phyloP scores from a whole-genome alignment of 257 asterid species.

The Fraxinus cuspidata region DNA sequence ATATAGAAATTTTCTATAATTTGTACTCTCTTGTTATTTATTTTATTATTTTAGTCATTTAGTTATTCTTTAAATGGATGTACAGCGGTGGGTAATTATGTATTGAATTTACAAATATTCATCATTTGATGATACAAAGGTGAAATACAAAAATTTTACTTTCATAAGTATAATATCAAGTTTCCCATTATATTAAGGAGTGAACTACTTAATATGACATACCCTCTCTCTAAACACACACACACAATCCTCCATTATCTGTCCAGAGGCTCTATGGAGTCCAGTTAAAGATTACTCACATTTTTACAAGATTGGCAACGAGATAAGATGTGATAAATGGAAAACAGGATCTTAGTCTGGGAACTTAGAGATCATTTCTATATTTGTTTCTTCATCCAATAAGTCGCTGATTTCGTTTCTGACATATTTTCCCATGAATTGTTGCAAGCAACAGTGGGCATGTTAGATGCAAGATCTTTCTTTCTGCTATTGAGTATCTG shows the following conservation, averaged over 20 bases:
- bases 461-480: constrained; percentile 85
- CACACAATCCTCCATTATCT: too few species aligned
- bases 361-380: constrained; percentile 9
- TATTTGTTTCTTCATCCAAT: not conserved
- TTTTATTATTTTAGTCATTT: not conserved
- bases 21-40: not conserved
- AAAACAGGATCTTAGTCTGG: constrained; percentile 2
- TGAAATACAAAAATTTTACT: not conserved
- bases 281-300: not conserved
- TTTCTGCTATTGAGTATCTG: constrained; percentile 82
- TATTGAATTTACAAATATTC: not conserved
- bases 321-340: constrained; percentile 15
- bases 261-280: not conserved
- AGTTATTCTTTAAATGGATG: not conserved
- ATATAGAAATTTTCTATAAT: too few species aligned
- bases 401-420: constrained; percentile 21
- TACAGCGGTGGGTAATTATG: not conserved
- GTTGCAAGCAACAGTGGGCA: constrained; percentile 60
- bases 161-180: not conserved
- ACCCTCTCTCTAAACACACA: not conserved
- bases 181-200: not conserved
- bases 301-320: not conserved
- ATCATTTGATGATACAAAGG: not conserved
- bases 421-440: constrained; percentile 24
- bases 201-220: not conserved